These are phyloP conservation scores for Selenicereus undatus DNA, from an alignment of 148 eudicot species.

Conservation along the genomic window DNA sequence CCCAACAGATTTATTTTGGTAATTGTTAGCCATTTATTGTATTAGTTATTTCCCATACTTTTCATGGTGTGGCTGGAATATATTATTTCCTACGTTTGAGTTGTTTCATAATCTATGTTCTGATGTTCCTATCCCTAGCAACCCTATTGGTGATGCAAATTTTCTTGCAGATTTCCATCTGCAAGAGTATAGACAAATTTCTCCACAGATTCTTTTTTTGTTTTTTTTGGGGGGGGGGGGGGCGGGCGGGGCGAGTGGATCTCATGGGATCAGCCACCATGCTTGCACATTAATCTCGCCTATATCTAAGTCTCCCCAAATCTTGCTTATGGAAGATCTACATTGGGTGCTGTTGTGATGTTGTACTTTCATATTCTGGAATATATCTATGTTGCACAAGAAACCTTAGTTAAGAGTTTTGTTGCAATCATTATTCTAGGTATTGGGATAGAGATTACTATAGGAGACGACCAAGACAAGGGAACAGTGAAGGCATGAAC, in stretches of 20 bases:
- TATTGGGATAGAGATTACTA: constrained; percentile 94
- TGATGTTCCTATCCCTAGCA: not conserved
- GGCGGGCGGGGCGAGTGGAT: too few species aligned
- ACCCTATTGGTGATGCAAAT: too few species aligned
- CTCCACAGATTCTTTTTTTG: too few species aligned
- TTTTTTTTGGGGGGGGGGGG: too few species aligned
- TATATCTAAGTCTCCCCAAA: too few species aligned
- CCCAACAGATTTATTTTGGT: constrained; percentile 82
- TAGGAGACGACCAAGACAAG: constrained; percentile 52
- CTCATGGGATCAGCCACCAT: too few species aligned
- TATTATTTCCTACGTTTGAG: not conserved
- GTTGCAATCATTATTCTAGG: constrained; percentile 41
- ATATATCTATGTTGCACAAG: not conserved
- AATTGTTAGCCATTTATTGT: constrained; percentile 17
- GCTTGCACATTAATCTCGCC: too few species aligned
- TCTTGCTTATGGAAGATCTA: too few species aligned
- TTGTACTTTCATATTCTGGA: not conserved
- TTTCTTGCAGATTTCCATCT: not conserved
- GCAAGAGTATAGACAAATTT: not conserved
- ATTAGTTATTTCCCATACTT: not conserved
- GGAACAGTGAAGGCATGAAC: constrained; percentile 56
- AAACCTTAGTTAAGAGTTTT: not conserved
- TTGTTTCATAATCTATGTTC: not conserved
- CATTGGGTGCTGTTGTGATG: too few species aligned
- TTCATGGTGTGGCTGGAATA: not conserved